These are phyloP conservation scores for Flueggea neowawraea DNA, from an alignment of 441 rosid genomes.

Conservation along the genomic window DNA sequence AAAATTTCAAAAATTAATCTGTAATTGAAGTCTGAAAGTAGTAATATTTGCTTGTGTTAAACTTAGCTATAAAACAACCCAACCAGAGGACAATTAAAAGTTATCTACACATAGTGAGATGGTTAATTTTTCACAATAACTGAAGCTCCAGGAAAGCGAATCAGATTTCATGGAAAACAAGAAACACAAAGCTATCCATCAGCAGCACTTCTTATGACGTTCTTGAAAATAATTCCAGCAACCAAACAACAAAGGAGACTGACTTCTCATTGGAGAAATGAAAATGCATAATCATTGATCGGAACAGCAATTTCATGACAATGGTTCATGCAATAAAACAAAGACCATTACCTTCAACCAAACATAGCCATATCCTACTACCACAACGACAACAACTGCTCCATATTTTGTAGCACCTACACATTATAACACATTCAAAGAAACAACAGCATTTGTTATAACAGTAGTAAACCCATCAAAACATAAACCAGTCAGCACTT, in stretches of 20 bases:
- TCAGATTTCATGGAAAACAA: not conserved
- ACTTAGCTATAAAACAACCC: too few relatives aligned
- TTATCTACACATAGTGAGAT: not conserved
- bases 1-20: too few relatives aligned
- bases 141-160: not conserved
- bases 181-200: not conserved
- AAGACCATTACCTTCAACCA: constrained; percentile 93
- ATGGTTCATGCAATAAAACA: not conserved
- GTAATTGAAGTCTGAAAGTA: too few relatives aligned
- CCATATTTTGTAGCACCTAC: constrained; percentile 78
- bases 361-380: constrained; percentile 84
- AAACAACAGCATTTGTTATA: not conserved
- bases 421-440: constrained; percentile 5
- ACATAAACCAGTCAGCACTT: not conserved
- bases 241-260: too few relatives aligned
- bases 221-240: not conserved
- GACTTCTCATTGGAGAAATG: too few relatives aligned
- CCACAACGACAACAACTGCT: constrained; percentile 55
- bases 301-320: too few relatives aligned
- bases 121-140: not conserved
- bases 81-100: too few relatives aligned
- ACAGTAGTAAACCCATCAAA: not conserved
- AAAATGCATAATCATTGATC: too few relatives aligned
- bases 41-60: too few relatives aligned
- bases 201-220: not conserved